These are phyloP conservation scores for Talaromyces rugulosus DNA, from an alignment of 2,329 filamentous ascomycete genomes.

Conservation along the genomic window DNA sequence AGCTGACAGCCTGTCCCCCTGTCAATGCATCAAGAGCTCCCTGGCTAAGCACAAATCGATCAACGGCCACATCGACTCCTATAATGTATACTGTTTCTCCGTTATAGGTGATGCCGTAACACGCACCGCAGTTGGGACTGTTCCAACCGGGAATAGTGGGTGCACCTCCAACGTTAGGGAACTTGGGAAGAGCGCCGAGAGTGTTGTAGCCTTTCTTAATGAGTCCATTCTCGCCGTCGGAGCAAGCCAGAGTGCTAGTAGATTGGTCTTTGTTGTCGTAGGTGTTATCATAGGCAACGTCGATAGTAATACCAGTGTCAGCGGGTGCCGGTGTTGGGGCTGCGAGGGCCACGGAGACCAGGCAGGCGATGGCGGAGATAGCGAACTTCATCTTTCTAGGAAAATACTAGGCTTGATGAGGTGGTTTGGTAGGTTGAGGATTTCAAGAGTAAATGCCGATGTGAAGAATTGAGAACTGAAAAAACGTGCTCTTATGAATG, in stretches of 20 bases:
- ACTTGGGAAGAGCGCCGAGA: slow-evolving; percentile 42
- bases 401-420: background rate
- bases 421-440: background rate
- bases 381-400: background rate
- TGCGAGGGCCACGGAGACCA: slow-evolving; percentile 14
- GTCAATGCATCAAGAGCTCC: slow-evolving; percentile 49
- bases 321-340: slow-evolving; percentile 6
- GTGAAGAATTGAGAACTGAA: background rate
- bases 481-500: background rate
- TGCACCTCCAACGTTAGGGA: slow-evolving; percentile 49
- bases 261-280: slow-evolving; percentile 61
- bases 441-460: background rate
- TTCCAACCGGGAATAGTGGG: slow-evolving; percentile 47
- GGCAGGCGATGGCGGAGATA: background rate
- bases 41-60: slow-evolving; percentile 49
- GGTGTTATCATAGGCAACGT: slow-evolving; percentile 66
- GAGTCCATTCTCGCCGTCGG: slow-evolving; percentile 33
- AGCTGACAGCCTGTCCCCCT: slow-evolving; percentile 37
- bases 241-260: slow-evolving; percentile 49
- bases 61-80: slow-evolving; percentile 43
- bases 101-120: slow-evolving; percentile 49
- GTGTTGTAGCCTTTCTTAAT: slow-evolving; percentile 30
- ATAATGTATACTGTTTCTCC: slow-evolving; percentile 43
- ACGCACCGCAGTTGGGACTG: slow-evolving; percentile 48
- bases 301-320: slow-evolving; percentile 21